Base-by-base conservation (phyloP, 2,329 filamentous ascomycete genomes). In the Colletotrichum gigasporum region DNA sequence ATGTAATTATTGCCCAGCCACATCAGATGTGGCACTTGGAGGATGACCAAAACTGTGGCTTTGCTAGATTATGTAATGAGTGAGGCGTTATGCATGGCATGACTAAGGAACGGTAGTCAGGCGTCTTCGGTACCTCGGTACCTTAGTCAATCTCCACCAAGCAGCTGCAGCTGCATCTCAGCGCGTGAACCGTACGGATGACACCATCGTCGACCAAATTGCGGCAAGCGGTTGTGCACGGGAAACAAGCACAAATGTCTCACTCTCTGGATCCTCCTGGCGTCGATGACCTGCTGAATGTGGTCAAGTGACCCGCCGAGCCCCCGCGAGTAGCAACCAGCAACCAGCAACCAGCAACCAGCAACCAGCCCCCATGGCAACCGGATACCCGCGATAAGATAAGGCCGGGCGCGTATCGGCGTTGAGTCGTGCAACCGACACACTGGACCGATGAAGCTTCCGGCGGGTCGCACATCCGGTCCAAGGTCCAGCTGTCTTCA, bases 401-500 rank as follows among this genome's bases (percentile, higher is more conserved):
- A 54, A 64, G 10, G 34, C 24, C 20, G 30, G 32, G 18, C n/a
- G 35, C 44, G 53, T 45, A 41, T 48, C 61, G 56, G 48, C 55
- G 48, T 22, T 28, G 55, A 51, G 34, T 57, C 58, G 39, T 35
- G 28, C 16, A 28, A n/a, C 28, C 22, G 14, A 9, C 1, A 28
- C 42, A 48, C n/a, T n/a, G 30, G 22, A 42, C 51, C 30, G 44
- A 48, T 16, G 32, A 54, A 61, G 56, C 56, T 59, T 45, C 44
- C 44, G 26, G 53, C 55, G 28, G 37, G 39, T 45, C 34, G 61
- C 50, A 44, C 48, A 41, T 42, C 41, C 30, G 32, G 20, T 37
- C 35, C 16, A 37, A 63, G 60, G 45, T 63, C 35, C 45, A 63
- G 45, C 37, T 63, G 60, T 47, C 61, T 53, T 54, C 34, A 42